Evolutionary conservation across 2,329 filamentous ascomycete species (phyloP).

Genomic region (Cordyceps pruinosa): DNA sequence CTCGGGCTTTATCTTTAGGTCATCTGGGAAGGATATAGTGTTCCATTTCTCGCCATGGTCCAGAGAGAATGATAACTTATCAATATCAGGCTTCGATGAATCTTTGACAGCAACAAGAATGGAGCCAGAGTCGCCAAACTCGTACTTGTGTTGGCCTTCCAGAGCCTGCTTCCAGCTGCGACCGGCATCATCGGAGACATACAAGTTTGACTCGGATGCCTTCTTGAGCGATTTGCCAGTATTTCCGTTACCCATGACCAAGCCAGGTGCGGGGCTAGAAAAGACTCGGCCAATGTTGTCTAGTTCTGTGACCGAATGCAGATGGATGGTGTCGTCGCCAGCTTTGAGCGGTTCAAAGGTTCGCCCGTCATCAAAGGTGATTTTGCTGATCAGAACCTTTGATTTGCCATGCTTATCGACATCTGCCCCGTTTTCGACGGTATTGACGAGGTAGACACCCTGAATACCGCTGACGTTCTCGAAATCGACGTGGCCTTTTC

Average conservation of each 20-base stretch:
- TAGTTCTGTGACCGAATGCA: constrained; percentile 86
- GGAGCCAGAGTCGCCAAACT: constrained; percentile 90
- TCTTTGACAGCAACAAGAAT: constrained; percentile 79
- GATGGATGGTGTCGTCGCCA: constrained; percentile 64
- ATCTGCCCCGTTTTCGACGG: constrained; percentile 77
- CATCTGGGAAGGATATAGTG: constrained; percentile 58
- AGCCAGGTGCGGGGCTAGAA: constrained; percentile 85
- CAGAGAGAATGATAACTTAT: constrained; percentile 66
- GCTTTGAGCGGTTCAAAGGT: constrained; percentile 70
- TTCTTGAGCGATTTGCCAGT: constrained; percentile 65
- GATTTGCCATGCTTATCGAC: constrained; percentile 48
- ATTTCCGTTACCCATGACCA: constrained; percentile 93
- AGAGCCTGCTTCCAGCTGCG: constrained; percentile 71
- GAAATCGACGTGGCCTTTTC: constrained; percentile 76
- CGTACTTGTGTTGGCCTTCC: constrained; percentile 85
- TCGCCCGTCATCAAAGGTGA: constrained; percentile 92
- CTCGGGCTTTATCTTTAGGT: constrained; percentile 60
- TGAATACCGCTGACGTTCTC: constrained; percentile 90
- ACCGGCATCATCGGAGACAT: constrained; percentile 85
- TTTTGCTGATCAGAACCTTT: constrained; percentile 70
- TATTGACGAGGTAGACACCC: constrained; percentile 85
- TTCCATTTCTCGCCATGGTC: constrained; percentile 86
- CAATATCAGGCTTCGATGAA: constrained; percentile 53
- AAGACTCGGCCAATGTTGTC: constrained; percentile 80
- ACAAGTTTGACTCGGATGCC: constrained; percentile 72